A percentile compares a stretch with the other conserved stretches of the same genome.
Conservation (phyloP, 208 protist species). For the Crithidia thermophila region DNA sequence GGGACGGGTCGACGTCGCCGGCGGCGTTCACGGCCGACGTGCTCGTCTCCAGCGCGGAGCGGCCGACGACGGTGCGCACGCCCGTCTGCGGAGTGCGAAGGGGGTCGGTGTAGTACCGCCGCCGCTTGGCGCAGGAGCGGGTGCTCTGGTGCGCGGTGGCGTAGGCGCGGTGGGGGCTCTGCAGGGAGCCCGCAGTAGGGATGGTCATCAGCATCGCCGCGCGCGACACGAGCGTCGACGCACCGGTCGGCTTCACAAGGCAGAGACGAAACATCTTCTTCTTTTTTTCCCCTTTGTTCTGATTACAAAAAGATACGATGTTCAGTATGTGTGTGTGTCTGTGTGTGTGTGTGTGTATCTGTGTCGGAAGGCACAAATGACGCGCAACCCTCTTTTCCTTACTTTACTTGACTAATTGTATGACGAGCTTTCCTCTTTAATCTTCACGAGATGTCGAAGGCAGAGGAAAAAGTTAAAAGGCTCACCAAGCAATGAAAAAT, state of each 20-base stretch:
- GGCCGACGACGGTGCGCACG: constrained; percentile 29
- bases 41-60: not conserved
- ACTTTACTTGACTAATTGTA: not conserved
- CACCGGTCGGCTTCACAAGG: not conserved
- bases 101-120: constrained; percentile 28
- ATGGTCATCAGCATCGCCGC: too few species aligned
- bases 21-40: not conserved
- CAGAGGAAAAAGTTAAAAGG: not conserved
- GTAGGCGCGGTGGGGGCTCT: constrained; percentile 4
- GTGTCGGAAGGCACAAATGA: not conserved
- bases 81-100: constrained; percentile 23
- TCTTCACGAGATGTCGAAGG: too few species aligned
- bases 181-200: too few species aligned
- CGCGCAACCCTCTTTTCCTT: too few species aligned
- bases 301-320: not conserved
- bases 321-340: not conserved
- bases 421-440: too few species aligned
- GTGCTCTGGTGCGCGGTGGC: constrained; percentile 7
- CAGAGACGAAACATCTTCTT: not conserved
- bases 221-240: not conserved
- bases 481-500: constrained; percentile 3
- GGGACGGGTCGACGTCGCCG: not conserved
- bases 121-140: constrained; percentile 4
- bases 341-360: not conserved
- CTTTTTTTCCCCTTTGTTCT: not conserved